These are phyloP conservation scores for Pythium biforme DNA, from an alignment of 352 stramenopile genomes.

Conservation along the genomic window DNA sequence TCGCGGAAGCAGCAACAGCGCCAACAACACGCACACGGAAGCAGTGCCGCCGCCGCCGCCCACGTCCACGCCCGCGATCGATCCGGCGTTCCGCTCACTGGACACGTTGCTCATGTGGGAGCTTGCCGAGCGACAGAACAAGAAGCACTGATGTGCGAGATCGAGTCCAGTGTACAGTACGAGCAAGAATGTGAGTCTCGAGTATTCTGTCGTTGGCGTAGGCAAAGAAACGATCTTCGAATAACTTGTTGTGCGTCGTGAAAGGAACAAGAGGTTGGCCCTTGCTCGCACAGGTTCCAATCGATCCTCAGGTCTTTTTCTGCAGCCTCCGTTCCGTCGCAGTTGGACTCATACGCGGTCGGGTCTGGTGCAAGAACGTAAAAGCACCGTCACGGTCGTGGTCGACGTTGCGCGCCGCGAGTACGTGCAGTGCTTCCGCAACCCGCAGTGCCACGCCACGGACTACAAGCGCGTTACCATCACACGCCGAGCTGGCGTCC, in stretches of 20 bases:
- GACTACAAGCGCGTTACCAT: slow-evolving; percentile 38
- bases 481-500: background rate
- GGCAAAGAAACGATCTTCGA: no score
- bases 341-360: no score
- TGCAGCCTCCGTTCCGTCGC: no score
- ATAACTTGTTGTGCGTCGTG: no score
- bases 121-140: background rate
- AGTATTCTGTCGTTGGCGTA: no score
- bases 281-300: no score
- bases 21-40: background rate
- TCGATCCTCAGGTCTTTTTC: no score
- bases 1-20: no score
- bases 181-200: no score
- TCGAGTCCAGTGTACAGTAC: no score
- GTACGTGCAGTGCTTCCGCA: slow-evolving; percentile 92
- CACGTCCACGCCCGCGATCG: background rate
- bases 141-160: background rate
- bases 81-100: background rate
- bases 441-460: slow-evolving; percentile 84
- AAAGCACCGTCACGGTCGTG: slow-evolving; percentile 96
- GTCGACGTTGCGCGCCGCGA: slow-evolving; percentile 84
- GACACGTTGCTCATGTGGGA: background rate
- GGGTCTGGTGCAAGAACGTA: slow-evolving; percentile 95
- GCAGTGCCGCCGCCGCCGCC: background rate
- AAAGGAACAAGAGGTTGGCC: no score